Evolutionary conservation across 768 basidiomycete species (phyloP), one percentile per base, ranked within the genome.

Genomic region (Calocybe indica): DNA sequence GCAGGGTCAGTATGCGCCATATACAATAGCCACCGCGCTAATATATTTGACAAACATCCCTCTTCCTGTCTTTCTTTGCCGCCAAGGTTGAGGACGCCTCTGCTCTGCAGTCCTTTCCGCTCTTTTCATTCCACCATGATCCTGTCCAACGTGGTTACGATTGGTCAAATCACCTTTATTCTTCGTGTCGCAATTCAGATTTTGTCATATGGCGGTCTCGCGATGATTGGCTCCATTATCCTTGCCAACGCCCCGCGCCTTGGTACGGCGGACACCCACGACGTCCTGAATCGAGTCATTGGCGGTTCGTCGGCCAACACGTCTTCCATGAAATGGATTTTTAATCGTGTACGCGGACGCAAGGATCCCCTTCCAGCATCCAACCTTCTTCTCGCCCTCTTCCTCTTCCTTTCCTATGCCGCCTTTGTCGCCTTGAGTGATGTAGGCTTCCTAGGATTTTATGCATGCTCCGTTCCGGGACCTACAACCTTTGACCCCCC

Each of bases 121-220:
- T 14, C 22, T 4, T 41, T 41, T n/a, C 40, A 41, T 41, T 5
- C 40, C 40, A n/a, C 13, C 40, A 41, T 41, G 40, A 30, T 41
- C 6, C 28, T 53, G 31, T 52, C 47, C 28, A 31, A 42, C 9
- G 40, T 40, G 6, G 7, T 55, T 11, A 59, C 52, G 13, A 52
- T 56, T 10, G 56, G 60, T 22, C 56, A 59, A 48, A 47, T 61
- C 22, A 59, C 60, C 2, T 61, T 61, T 39, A 46, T 58, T 43
- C 46, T 61, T 13, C 56, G 58, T 43, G 55, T 57, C 10, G 52
- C 50, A 28, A 56, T 61, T 35, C 60, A 61, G 43, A 58, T 58
- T 14, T 53, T 61, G 11, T 42, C 55, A 2, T 59, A 56, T 45
- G 49, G 49, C 7, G 56, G 58, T 5, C 40, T 55, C 10, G 52